Conservation (phyloP, 1,139 yeast species). For the Hyphopichia fennica region DNA sequence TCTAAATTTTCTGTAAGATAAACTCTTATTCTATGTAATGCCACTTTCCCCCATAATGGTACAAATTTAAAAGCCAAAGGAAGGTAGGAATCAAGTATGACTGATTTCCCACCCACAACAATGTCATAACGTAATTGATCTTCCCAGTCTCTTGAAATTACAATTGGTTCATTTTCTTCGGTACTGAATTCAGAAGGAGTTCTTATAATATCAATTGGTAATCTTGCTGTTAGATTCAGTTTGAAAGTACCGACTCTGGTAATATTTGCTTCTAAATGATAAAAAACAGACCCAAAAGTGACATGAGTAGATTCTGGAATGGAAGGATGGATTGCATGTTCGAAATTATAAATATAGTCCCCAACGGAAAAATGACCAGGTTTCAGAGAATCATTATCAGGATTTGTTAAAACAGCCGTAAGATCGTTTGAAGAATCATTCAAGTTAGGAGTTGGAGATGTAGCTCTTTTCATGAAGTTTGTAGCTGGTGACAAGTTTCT, state of each 20-base stretch:
- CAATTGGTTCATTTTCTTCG: constrained; percentile 92
- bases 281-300: constrained; percentile 77
- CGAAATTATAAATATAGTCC: constrained; percentile 89
- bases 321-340: constrained; percentile 79
- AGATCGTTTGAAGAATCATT: constrained; percentile 22
- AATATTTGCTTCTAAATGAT: constrained; percentile 65
- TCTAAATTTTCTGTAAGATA: constrained; percentile 87
- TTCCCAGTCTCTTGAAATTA: constrained; percentile 91
- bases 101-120: constrained; percentile 82
- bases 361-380: constrained; percentile 60
- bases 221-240: constrained; percentile 62
- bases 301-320: constrained; percentile 79
- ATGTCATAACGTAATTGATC: constrained; percentile 87
- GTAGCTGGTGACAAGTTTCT: constrained; percentile 28
- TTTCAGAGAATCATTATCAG: constrained; percentile 22
- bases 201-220: constrained; percentile 68
- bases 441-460: constrained; percentile 29
- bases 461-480: constrained; percentile 39
- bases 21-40: constrained; percentile 80
- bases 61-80: constrained; percentile 83
- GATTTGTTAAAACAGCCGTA: constrained; percentile 16
- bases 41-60: constrained; percentile 80
- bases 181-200: constrained; percentile 75
- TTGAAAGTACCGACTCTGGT: constrained; percentile 85
- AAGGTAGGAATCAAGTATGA: constrained; percentile 76